A percentile compares a stretch with the other conserved stretches of the same genome.
Evolutionary conservation across 176 grass and related monocot genomes (phyloP).

Genomic region (Ensete glaucum): DNA sequence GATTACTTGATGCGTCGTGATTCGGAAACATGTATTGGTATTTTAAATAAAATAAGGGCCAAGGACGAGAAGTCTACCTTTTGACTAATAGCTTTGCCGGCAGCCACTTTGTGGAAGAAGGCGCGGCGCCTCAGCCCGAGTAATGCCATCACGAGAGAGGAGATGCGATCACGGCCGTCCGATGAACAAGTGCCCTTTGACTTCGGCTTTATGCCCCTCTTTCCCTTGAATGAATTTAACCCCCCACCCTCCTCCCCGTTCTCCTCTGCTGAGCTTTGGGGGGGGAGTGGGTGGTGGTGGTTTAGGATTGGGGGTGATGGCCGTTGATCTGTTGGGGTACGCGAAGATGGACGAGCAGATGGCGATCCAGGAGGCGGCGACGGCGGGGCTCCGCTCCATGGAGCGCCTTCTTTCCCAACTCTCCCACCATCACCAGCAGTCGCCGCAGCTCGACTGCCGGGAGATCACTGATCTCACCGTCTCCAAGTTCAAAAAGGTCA

Average conservation of each 20-base stretch:
- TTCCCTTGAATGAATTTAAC: not conserved
- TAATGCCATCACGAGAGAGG: no score
- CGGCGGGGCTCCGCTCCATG: not conserved
- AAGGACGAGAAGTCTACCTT: no score
- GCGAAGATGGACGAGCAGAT: not conserved
- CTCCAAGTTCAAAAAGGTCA: conserved; percentile 10
- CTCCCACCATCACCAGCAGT: not conserved
- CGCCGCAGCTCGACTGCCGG: not conserved
- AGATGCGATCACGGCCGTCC: no score
- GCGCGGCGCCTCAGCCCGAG: no score
- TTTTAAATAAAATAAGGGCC: no score
- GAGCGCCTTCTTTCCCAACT: not conserved
- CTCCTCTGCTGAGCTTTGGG: not conserved
- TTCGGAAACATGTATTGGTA: no score
- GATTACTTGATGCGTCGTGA: no score
- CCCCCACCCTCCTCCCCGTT: not conserved
- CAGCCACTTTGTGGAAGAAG: no score
- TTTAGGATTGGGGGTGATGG: not conserved
- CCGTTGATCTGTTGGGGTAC: not conserved
- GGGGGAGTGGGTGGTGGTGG: not conserved
- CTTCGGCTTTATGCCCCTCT: not conserved
- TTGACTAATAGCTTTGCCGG: no score
- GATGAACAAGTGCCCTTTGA: no score
- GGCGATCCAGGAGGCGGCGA: not conserved
- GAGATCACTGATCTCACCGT: conserved; percentile 6